phyloP scores from a whole-genome alignment of 306 rosid species.

The Casuarina glauca region DNA sequence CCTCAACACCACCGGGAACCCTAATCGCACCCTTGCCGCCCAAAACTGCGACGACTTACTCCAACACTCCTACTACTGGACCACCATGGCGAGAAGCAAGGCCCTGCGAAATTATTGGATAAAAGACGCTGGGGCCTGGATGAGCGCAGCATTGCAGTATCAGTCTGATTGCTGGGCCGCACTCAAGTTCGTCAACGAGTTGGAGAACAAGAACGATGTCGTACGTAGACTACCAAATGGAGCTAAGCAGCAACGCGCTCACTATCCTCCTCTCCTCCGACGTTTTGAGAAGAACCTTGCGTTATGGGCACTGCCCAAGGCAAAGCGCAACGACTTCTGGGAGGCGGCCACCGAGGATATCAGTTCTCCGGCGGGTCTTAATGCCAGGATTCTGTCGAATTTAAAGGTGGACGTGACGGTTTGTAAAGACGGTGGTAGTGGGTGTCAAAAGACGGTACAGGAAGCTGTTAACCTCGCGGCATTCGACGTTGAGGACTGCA shows the following conservation, averaged over 20 bases:
- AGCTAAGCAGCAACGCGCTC: conserved; percentile 69
- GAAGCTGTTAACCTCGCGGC: conserved; percentile 72
- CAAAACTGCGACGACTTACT: conserved; percentile 57
- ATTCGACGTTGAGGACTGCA: conserved; percentile 17
- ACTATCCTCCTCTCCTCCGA: conserved; percentile 60
- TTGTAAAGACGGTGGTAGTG: conserved; percentile 41
- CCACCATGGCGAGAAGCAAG: conserved; percentile 33
- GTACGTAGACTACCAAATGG: conserved; percentile 39
- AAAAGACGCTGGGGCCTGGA: conserved; percentile 73
- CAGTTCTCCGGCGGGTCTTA: conserved; percentile 12
- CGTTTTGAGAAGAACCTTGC: conserved; percentile 44
- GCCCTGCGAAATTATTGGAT: conserved; percentile 39
- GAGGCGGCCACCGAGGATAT: conserved; percentile 18
- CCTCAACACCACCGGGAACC: conserved; percentile 37
- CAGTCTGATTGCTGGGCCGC: conserved; percentile 83
- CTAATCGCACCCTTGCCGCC: conserved; percentile 66
- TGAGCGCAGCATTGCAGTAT: conserved; percentile 60
- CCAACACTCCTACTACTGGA: conserved; percentile 49
- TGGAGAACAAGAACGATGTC: conserved; percentile 60
- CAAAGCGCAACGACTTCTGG: conserved; percentile 86
- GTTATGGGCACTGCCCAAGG: conserved; percentile 55
- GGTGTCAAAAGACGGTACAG: conserved; percentile 61
- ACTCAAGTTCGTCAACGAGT: conserved; percentile 71
- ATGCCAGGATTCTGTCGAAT: conserved; percentile 44
- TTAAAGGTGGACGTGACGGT: conserved; percentile 57